Base-by-base conservation (phyloP, 306 rosid genomes). In the Quercus ilex region DNA sequence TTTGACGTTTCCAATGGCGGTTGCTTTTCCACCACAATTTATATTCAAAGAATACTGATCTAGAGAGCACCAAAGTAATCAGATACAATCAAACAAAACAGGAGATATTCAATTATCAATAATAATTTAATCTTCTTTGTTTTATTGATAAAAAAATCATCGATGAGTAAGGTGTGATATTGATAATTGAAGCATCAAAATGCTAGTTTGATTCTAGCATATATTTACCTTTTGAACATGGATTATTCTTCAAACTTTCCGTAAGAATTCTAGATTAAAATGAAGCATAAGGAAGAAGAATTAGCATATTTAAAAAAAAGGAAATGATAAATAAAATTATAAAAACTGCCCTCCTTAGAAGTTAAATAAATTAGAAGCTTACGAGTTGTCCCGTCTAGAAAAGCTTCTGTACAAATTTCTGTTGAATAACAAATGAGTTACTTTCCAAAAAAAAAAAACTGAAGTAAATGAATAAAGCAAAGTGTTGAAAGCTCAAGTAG, bases 1-100 rank as follows among this genome's bases (percentile, higher is more conserved):
- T 77, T 83, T 72, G 74, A 86, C 28, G 68, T 72, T 72, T 83
- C 91, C 84, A 2, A 83, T 65, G 17, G 72, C 79, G 78, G 78
- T 72, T 83, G 69, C 75, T 17, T 85, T 83, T 80, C 93, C 96
- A 56, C 93, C 96, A 62, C 93, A 86, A 53, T 87, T 89, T 79
- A 89, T 62, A 80, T 86, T 85, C 76, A 89, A 75, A 6, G 87
- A 79, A 55, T 75, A 83, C 20, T 18, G 75, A 63, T 83, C 81
- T 83, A 56, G 55, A 58, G 25, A 19, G 51, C 8, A 73, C 4
- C 8, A 53, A 53, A 15, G 26, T 19, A 55, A 67, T 30, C 21
- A 33, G 25, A 33, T 33, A 17, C 25, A 67, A 33, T 15, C 5
- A 35, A 26, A n/a, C 71, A 33, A 19, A 8, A 31, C 15, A 18